Conservation (phyloP, 2,329 filamentous ascomycete genomes). For the Fusarium hostae region DNA sequence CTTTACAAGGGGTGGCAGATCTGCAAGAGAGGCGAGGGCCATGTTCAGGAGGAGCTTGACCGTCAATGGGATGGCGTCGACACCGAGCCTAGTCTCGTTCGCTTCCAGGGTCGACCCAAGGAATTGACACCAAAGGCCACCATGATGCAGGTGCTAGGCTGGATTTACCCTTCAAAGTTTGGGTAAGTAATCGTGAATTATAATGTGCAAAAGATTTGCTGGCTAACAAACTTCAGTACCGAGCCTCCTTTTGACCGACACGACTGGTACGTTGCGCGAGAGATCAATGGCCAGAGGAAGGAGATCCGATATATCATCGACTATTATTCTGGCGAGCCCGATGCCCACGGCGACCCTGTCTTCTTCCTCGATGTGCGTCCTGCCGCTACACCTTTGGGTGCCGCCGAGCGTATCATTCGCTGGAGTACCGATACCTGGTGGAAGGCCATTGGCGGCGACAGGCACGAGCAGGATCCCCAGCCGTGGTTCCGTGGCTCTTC, state of each 20-base stretch:
- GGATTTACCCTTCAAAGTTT: conserved; percentile 82
- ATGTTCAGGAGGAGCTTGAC: conserved; percentile 57
- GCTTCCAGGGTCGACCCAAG: conserved; percentile 89
- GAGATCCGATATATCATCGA: conserved; percentile 96
- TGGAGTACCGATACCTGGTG: conserved; percentile 98
- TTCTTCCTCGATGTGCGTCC: conserved; percentile 96
- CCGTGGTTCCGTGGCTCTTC: conserved; percentile 47
- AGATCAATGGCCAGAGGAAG: conserved; percentile 72
- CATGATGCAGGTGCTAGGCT: conserved; percentile 82
- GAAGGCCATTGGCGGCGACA: conserved; percentile 80
- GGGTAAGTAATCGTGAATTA: conserved; percentile 62
- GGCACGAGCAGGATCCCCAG: conserved; percentile 59
- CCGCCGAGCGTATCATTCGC: conserved; percentile 83
- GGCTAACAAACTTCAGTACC: conserved; percentile 61
- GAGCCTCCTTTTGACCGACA: conserved; percentile 95
- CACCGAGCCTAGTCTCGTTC: conserved; percentile 76
- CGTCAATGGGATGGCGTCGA: conserved; percentile 65
- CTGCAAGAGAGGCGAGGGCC: conserved; percentile 79
- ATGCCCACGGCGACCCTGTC: conserved; percentile 88
- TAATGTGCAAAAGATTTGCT: background rate
- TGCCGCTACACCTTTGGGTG: conserved; percentile 82
- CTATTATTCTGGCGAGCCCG: conserved; percentile 87
- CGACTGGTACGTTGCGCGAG: conserved; percentile 92
- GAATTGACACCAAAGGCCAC: conserved; percentile 93
- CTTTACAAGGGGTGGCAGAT: conserved; percentile 77